Percentiles rank a stretch among this genome's conserved stretches.
phyloP scores from a whole-genome alignment of 2,329 filamentous ascomycete species.

The Colletotrichum truncatum region DNA sequence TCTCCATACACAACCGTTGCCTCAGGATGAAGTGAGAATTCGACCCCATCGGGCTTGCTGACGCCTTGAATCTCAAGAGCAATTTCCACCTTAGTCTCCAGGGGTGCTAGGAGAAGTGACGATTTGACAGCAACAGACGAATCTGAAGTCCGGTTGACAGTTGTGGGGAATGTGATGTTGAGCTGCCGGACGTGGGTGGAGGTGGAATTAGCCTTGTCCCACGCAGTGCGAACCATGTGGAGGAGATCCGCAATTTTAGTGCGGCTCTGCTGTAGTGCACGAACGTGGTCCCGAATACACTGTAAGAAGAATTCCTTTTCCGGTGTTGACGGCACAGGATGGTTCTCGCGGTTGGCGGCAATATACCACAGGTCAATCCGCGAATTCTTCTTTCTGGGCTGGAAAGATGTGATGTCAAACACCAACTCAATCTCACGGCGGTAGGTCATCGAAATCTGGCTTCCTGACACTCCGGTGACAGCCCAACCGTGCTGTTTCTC shows the following conservation, averaged over 20 bases:
- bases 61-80: slow-evolving; percentile 62
- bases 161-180: slow-evolving; percentile 71
- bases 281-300: slow-evolving; percentile 74
- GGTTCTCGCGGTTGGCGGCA: slow-evolving; percentile 63
- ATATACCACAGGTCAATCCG: slow-evolving; percentile 78
- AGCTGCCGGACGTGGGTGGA: slow-evolving; percentile 69
- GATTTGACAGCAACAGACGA: slow-evolving; percentile 69
- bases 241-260: slow-evolving; percentile 69
- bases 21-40: slow-evolving; percentile 61
- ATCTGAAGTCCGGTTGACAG: slow-evolving; percentile 71
- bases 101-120: slow-evolving; percentile 68
- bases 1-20: slow-evolving; percentile 81
- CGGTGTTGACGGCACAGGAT: slow-evolving; percentile 64
- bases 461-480: slow-evolving; percentile 70
- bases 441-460: slow-evolving; percentile 78
- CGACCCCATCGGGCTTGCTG: slow-evolving; percentile 57
- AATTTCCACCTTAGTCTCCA: slow-evolving; percentile 76
- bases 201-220: slow-evolving; percentile 71
- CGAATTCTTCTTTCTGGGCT: slow-evolving; percentile 53
- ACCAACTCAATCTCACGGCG: slow-evolving; percentile 76
- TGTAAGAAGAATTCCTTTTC: slow-evolving; percentile 82
- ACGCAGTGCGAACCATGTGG: slow-evolving; percentile 65
- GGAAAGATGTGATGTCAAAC: slow-evolving; percentile 74
- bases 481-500: slow-evolving; percentile 77
- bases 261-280: slow-evolving; percentile 66